Evolutionary conservation across 2,329 filamentous ascomycete species (phyloP), one percentile per base, ranked within the genome.

Genomic region (Aspergillus sp.): DNA sequence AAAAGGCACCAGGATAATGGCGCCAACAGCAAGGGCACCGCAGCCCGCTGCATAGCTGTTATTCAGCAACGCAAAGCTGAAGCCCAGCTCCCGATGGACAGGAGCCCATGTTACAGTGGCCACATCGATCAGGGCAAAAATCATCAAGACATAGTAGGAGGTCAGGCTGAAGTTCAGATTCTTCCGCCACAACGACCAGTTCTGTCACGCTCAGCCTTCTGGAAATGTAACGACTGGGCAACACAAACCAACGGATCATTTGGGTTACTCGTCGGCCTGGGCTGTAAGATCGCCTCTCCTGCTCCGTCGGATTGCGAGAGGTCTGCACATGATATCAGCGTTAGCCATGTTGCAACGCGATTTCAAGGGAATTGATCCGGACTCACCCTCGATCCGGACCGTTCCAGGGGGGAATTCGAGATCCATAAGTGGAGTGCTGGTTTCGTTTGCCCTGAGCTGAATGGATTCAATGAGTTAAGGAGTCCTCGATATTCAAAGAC

Each of bases 21-120:
- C 54, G 1, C 67, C 64, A 4, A 69, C 31, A 10, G 57, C 60
- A 0, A 71, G 45, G 1, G 53, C 53, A 1, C 55, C 68, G 32
- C 53, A 67, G 3, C 58, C 60, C 2, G 61, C 57, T 1, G 67
- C 70, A 33, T 61, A 65, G 3, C 58, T 61, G 32, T 67, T 56
- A 31, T 69, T 72, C 20, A 71, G 40, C 0, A 57, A 41, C 1
- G 48, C 51, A 29, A 52, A 58, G 34, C 49, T 60, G 44, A 69
- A 64, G 22, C 60, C 58, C 0, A 72, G 53, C 35, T 71, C 55
- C 4, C 42, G 33, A 14, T 63, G 55, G 43, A 68, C 49, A 1
- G 58, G 53, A 0, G 54, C 58, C 67, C 67, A 71, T 5, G 58
- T 60, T 3, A 57, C 52, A 2, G 52, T 22, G 10, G 19, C 19